Evolutionary conservation across 495 filamentous ascomycete species (phyloP).

Genomic region (Podospora pseudopauciseta): DNA sequence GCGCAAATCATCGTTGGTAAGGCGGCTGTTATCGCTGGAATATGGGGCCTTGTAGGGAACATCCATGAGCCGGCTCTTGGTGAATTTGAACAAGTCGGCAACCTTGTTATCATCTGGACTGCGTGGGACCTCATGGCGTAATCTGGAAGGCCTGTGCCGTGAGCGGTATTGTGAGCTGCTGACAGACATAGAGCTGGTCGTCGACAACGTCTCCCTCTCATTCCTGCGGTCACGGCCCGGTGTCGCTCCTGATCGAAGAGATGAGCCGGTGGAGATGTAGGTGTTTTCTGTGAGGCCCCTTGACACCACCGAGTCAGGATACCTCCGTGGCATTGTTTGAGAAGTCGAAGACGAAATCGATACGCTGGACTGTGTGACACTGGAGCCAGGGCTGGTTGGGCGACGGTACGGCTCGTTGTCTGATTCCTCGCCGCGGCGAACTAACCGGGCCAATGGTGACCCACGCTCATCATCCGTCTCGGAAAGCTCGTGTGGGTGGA

Average conservation of each 20-base stretch:
- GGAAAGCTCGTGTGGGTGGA: conserved; percentile 52
- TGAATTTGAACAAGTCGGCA: conserved; percentile 67
- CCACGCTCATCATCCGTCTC: conserved; percentile 64
- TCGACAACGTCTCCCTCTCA: conserved; percentile 57
- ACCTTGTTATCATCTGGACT: conserved; percentile 59
- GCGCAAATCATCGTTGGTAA: conserved; percentile 81
- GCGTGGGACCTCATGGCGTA: conserved; percentile 75
- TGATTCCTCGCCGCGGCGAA: conserved; percentile 51
- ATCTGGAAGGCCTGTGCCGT: conserved; percentile 59
- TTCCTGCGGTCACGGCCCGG: conserved; percentile 37
- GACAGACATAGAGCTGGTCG: conserved; percentile 57
- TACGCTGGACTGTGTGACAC: conserved; percentile 61
- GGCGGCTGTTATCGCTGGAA: conserved; percentile 55
- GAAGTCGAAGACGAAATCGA: conserved; percentile 52
- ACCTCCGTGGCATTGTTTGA: conserved; percentile 32
- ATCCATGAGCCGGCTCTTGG: conserved; percentile 66
- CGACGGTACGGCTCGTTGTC: conserved; percentile 55
- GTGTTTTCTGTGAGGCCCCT: conserved; percentile 54
- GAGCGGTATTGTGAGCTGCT: conserved; percentile 59
- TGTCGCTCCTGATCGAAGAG: conserved; percentile 42
- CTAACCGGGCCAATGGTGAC: conserved; percentile 64
- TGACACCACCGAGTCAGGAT: conserved; percentile 46
- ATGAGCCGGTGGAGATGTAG: conserved; percentile 61
- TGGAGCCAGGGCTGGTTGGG: conserved; percentile 60
- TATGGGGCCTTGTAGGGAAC: conserved; percentile 70